Base-by-base conservation (phyloP, 2,329 filamentous ascomycete species). In the Ophiostoma montium region DNA sequence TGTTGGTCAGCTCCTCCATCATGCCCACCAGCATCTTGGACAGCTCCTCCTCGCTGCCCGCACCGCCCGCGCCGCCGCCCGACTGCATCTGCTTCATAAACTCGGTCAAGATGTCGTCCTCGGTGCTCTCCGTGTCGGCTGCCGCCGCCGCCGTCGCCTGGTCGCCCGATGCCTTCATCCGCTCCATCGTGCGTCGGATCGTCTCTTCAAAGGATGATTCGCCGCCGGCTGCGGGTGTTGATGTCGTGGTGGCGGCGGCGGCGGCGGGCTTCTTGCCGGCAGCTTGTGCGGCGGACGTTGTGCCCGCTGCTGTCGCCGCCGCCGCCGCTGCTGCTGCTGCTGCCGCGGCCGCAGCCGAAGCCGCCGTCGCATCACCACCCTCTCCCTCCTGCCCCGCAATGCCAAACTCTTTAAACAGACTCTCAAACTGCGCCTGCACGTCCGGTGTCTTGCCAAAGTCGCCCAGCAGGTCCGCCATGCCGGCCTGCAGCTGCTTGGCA, bases 1-100 rank as follows among this genome's bases (percentile, higher is more conserved):
- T 96, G 65, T 94, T 95, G 3, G 92, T 96, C 54, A 98, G 74
- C 65, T 98, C 89, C 67, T 96, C 87, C 90, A 98, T 96, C 87
- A 96, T 95, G 48, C 85, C 86, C 74, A 94, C 79, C 52, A 98
- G 76, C 80, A 96, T 87, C 68, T 94, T 90, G 50, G 86, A 88
- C 59, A 96, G 85, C 57, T 94, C 88, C 58, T 92, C 88, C 50
- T 95, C 87, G 52, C 70, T 70, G 13, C 69, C 72, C 32, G 69
- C 71, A 2, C 70, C 74, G 10, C 76, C 81, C 1, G 70, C 64
- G 10, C 56, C 58, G 10, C 56, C 58, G 21, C 73, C 74, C 19
- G 76, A 74, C 59, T 86, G 84, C 68, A 95, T 82, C 54, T 92
- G 85, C 64, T 92, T 92, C 60, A 98, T 74, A 71, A 98, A 80